phyloP scores from a whole-genome alignment of 169 alveolate genomes.

The Miamiensis avidus region DNA sequence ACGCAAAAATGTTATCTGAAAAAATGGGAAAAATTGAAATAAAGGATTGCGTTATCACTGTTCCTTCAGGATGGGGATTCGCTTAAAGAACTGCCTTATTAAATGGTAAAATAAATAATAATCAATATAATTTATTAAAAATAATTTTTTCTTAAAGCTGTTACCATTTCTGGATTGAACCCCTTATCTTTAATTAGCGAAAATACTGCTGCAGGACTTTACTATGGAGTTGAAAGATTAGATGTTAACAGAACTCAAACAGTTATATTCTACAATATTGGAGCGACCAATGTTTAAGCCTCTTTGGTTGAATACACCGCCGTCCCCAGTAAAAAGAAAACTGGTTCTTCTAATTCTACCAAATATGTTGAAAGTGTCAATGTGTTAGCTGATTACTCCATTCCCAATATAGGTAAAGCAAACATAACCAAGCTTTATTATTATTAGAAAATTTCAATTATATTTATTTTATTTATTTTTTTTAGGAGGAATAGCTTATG shows the following conservation, averaged over 20 bases:
- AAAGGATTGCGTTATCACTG: slow-evolving; percentile 61
- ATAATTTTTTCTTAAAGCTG: slow-evolving; percentile 45
- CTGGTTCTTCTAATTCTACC: slow-evolving; percentile 46
- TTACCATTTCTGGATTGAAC: slow-evolving; percentile 58
- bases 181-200: slow-evolving; percentile 53
- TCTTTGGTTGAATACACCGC: slow-evolving; percentile 59
- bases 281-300: slow-evolving; percentile 65
- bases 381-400: slow-evolving; percentile 58
- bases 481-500: slow-evolving; percentile 67
- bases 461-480: too few species aligned
- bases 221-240: slow-evolving; percentile 53
- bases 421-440: too few species aligned
- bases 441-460: too few species aligned
- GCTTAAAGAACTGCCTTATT: slow-evolving; percentile 40
- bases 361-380: slow-evolving; percentile 32
- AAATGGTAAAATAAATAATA: not conserved
- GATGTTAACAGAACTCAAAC: slow-evolving; percentile 36
- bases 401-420: too few species aligned
- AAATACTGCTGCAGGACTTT: slow-evolving; percentile 70
- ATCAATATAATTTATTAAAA: not conserved
- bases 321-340: slow-evolving; percentile 17
- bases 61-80: slow-evolving; percentile 53
- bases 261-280: slow-evolving; percentile 74
- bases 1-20: slow-evolving; percentile 60
- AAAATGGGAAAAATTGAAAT: slow-evolving; percentile 54